phyloP scores from a whole-genome alignment of 805 yeast species.

The Clavispora asparagi region DNA sequence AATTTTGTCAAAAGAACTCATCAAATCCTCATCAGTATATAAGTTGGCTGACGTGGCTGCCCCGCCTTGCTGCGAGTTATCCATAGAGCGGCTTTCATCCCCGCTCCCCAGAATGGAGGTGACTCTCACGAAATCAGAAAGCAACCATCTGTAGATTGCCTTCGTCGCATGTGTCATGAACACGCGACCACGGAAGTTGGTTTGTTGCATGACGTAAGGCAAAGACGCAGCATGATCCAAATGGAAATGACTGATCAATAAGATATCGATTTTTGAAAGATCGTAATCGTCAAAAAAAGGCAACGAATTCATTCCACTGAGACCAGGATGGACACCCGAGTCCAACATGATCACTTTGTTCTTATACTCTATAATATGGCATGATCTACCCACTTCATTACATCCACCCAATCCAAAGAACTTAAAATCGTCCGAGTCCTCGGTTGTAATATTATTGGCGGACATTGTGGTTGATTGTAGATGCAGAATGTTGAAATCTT shows the following conservation, averaged over 20 bases:
- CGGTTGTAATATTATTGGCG: slow-evolving; percentile 11
- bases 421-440: slow-evolving; percentile 40
- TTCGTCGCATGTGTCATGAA: slow-evolving; percentile 99
- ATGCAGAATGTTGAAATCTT: not conserved
- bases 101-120: slow-evolving; percentile 53
- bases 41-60: slow-evolving; percentile 38
- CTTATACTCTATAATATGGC: slow-evolving; percentile 86
- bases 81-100: slow-evolving; percentile 21
- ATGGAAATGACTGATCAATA: slow-evolving; percentile 91
- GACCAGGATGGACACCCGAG: slow-evolving; percentile 98
- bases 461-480: slow-evolving; percentile 4
- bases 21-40: slow-evolving; percentile 87
- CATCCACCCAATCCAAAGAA: slow-evolving; percentile 97
- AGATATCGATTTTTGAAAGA: slow-evolving; percentile 75
- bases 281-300: slow-evolving; percentile 97
- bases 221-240: slow-evolving; percentile 97
- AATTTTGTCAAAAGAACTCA: slow-evolving; percentile 79
- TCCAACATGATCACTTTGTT: slow-evolving; percentile 96
- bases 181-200: slow-evolving; percentile 90
- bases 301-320: slow-evolving; percentile 79
- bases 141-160: slow-evolving; percentile 93
- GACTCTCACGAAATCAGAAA: slow-evolving; percentile 91
- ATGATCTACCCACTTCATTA: slow-evolving; percentile 94
- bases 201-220: slow-evolving; percentile 97
- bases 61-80: slow-evolving; percentile 10